Evolutionary conservation across 805 yeast genomes (phyloP), one percentile per base, ranked within the genome.

Genomic region (Blastobotrys peoriensis): DNA sequence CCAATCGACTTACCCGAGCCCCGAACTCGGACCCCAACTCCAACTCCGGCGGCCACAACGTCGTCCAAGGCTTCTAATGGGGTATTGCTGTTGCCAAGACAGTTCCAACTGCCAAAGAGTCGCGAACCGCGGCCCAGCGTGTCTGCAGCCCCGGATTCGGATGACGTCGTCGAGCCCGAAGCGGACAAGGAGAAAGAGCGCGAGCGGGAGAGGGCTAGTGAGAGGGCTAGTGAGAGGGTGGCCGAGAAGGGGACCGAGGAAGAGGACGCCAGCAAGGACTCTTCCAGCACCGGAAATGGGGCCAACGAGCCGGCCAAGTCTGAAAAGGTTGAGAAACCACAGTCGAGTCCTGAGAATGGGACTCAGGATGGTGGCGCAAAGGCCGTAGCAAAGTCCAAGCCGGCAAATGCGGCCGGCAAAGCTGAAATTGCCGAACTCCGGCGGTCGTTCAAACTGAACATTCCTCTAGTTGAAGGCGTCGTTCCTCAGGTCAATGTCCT

Each of bases 401-500:
- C 27, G 25, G 35, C 33, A 33, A 38, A 40, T 15, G 27, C 34
- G 15, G 21, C 43, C 22, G 33, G 43, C 21, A 23, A 28, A 10
- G 47, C 15, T 5, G 37, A 28, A 40, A 3, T 19, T 45, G 18
- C 38, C 4, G 27, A 9, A 22, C 25, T 30, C 21, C 40, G 36
- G 44, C 36, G 43, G 53, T 9, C 19, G 25, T 25, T 13, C 13
- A 25, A 25, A 13, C 13, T 19, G 47, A 45, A 40, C 50, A 17
- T 44, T 27, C 57, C 48, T 4, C 40, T 41, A 2, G 47, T 56
- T 35, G 65, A 64, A 18, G 82, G 79, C 43, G 89, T 93, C 17
- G 72, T 91, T 16, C 96, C 97, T 0, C 85, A 87, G 49, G 82
- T 93, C 35, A 86, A 87, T 35, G 96, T 93, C 1, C 67, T 93